Conservation (phyloP, 225 moss, liverwort and hornwort species). For the Pseudisothecium myosuroides region DNA sequence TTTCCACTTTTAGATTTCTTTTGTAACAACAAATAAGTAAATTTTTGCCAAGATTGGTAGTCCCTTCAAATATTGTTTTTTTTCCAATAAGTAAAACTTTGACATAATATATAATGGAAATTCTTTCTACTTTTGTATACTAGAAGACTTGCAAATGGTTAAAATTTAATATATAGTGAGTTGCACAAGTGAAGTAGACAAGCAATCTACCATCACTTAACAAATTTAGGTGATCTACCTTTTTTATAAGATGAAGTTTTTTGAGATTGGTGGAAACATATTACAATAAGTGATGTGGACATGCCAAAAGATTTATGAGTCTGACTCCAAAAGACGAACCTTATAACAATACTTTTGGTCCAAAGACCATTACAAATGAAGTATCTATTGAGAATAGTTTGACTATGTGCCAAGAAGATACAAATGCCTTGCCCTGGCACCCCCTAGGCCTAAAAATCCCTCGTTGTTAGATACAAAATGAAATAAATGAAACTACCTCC, state of each 20-base stretch:
- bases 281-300: too few relatives aligned
- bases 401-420: too few relatives aligned
- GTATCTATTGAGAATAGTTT: background rate
- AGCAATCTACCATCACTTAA: background rate
- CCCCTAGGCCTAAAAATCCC: too few relatives aligned
- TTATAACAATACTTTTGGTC: rapidly evolving
- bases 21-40: background rate
- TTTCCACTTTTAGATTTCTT: background rate
- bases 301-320: background rate
- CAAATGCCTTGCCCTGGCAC: too few relatives aligned
- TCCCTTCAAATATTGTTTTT: background rate
- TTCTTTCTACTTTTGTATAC: background rate
- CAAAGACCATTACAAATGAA: background rate
- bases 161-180: background rate
- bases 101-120: background rate
- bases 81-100: background rate
- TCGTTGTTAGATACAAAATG: too few relatives aligned
- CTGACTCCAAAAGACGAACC: background rate
- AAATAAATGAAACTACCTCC: too few relatives aligned
- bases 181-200: background rate
- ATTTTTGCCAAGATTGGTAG: background rate
- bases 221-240: background rate
- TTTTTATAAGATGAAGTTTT: background rate
- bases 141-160: background rate
- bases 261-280: background rate